Conservation (phyloP, 768 basidiomycete genomes). For the Rhodocollybia butyracea region DNA sequence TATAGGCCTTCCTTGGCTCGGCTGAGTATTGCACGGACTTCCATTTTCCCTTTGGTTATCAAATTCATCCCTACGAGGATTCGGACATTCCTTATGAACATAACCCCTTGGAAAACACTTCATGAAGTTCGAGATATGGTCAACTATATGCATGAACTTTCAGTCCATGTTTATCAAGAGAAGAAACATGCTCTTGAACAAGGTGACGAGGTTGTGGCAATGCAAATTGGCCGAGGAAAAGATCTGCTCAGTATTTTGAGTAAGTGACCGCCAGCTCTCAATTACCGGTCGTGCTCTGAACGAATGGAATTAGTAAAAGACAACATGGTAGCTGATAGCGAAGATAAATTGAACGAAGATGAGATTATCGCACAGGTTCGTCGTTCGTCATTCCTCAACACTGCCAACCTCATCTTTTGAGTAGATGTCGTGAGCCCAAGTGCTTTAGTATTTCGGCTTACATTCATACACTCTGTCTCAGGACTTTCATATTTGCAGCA, state of each 20-base stretch:
- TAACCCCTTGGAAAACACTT: constrained; percentile 19
- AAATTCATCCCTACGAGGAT: constrained; percentile 21
- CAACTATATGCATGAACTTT: constrained; percentile 24
- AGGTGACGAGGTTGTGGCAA: constrained; percentile 22
- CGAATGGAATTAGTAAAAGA: constrained; percentile 25
- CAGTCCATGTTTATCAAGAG: constrained; percentile 20
- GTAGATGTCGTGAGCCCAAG: constrained; percentile 6
- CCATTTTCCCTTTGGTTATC: constrained; percentile 15
- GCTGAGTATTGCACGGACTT: too few species aligned
- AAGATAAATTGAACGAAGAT: constrained; percentile 30
- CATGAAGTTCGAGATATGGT: constrained; percentile 22
- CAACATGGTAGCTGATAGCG: constrained; percentile 27
- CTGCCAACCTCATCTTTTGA: neutral
- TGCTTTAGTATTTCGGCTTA: neutral
- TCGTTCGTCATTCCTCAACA: neutral
- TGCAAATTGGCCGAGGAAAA: constrained; percentile 29
- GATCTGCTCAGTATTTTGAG: constrained; percentile 34
- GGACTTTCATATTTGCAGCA: constrained; percentile 36
- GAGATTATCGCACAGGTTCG: constrained; percentile 34
- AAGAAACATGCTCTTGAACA: constrained; percentile 23
- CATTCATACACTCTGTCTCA: neutral
- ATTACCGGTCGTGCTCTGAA: neutral
- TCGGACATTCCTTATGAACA: constrained; percentile 18
- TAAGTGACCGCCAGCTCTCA: constrained; percentile 3
- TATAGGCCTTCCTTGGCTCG: too few species aligned